Evolutionary conservation across 2,329 filamentous ascomycete species (phyloP).

Genomic region (Fusarium brachygibbosum): DNA sequence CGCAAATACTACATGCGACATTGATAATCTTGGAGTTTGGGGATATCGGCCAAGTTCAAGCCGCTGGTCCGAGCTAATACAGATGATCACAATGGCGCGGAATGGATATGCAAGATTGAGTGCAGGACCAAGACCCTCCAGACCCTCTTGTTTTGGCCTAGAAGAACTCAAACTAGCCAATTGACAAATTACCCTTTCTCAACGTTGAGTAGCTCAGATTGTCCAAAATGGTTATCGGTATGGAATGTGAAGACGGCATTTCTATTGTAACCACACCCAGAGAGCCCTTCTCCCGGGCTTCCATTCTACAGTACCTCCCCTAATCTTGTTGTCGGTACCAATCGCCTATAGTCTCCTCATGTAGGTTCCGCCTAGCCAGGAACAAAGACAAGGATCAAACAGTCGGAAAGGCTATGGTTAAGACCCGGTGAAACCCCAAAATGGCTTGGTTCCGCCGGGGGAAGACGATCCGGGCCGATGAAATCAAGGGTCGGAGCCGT

Average conservation of each 20-base stretch:
- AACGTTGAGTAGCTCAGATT: slow-evolving; percentile 5
- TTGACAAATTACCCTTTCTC: slow-evolving; percentile 1
- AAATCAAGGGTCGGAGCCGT: slow-evolving; percentile 44
- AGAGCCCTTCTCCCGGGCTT: slow-evolving; percentile 31
- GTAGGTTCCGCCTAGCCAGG: slow-evolving; percentile 38
- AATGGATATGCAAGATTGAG: slow-evolving; percentile 44
- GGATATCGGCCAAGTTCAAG: slow-evolving; percentile 10
- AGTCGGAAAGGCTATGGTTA: slow-evolving; percentile 15
- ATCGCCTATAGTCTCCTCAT: slow-evolving; percentile 15
- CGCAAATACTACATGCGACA: slow-evolving; percentile 22
- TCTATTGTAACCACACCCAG: not conserved
- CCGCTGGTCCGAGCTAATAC: slow-evolving; percentile 20
- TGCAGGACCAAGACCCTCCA: slow-evolving; percentile 14
- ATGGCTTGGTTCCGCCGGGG: slow-evolving; percentile 42
- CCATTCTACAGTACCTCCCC: slow-evolving; percentile 25
- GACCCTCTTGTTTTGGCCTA: slow-evolving; percentile 20
- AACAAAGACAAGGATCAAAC: slow-evolving; percentile 32
- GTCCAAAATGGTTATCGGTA: not conserved
- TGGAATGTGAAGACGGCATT: slow-evolving; percentile 25
- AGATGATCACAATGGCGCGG: slow-evolving; percentile 31
- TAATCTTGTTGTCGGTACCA: slow-evolving; percentile 24
- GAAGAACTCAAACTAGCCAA: not conserved
- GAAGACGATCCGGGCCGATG: slow-evolving; percentile 50
- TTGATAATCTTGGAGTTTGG: slow-evolving; percentile 12
- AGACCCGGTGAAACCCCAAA: slow-evolving; percentile 33